Evolutionary conservation across 331 rosid species (phyloP), one percentile per base, ranked within the genome.

Genomic region (Prunus yedoensis): DNA sequence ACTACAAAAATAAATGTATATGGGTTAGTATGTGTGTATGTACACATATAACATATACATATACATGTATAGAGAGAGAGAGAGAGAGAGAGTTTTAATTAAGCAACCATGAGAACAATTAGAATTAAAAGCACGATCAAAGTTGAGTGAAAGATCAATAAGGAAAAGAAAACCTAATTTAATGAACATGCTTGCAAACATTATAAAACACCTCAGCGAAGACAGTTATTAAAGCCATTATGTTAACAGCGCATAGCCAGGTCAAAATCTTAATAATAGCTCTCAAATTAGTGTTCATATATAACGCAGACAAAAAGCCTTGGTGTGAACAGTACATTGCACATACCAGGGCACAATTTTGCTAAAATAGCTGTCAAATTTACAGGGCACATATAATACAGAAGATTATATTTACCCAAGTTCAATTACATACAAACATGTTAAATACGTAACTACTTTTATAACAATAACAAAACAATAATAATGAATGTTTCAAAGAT

Each of bases 1-100:
- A 73, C 97, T 94, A 79, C 67, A 74, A 77, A 25, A 41, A 23
- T 21, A 58, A 18, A 3, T 14, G 17, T 12, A 38, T 9, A 70
- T 17, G 27, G 11, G 27, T 5, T 9, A 6, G 4, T 2, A 27
- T 13, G 32, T 9, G 32, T 27, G n/a, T 6, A 27, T 12, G 8
- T 25, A 27, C 20, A 59, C 27, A 10, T 23, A 13, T 18, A 20
- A 20, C 1, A 3, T 3, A n/a, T 56, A 56, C 12, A 56, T 57
- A 12, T 57, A 20, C 4, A 3, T n/a, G 10, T 8, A 10, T 45
- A 30, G 4, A 32, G 7, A 32, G 38, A 32, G 38, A 32, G 8
- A 61, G 64, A n/a, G n/a, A 35, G 30, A 16, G 3, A 20, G 18
- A 27, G 43, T 38, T 38, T 38, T 38, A 43, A 27, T 66, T n/a